Base-by-base conservation (phyloP, 139 green algal genomes). In the Picochlorum sp. region DNA sequence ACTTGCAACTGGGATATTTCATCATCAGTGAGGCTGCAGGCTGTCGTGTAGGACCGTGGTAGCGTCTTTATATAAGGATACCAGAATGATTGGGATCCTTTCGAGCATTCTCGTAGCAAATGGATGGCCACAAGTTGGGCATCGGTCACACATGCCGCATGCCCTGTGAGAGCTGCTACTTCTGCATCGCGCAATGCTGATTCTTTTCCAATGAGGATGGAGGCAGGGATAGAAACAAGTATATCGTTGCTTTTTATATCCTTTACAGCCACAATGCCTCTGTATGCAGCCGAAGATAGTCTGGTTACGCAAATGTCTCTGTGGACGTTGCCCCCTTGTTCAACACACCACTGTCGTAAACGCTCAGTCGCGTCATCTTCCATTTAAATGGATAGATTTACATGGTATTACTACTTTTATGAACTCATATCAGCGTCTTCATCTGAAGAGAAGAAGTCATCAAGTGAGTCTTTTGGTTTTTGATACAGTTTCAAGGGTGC, bases 31-130 rank as follows among this genome's bases (percentile, higher is more conserved):
- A 80, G 86, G 66, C 62, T 70, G 23, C 57, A 51, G 10, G 84
- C 52, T 1, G 76, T 83, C 34, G 75, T 76, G 73, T 89, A 91
- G 26, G 20, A 57, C 0, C 52, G 65, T 0, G 86, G 86, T 31
- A 94, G 75, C 58, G 77, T 66, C n/a, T n/a, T 28, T 2, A 94
- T 47, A 76, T 94, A 94, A 2, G 70, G 74, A 6, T 14, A 7
- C 86, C 86, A 94, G 54, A 68, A 72, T 6, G 76, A 88, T 31
- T 18, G 34, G 0, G 56, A 7, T 0, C 75, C 75, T 49, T 82
- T 86, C 28, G 74, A 71, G 1, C 73, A 45, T 59, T 94, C 86
- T 30, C 80, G 65, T 34, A 94, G 78, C 41, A 94, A 71, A 62
- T 92, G 85, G 2, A 79, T 63, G 0, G 60, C 59, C 5, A 92